Evolutionary conservation across 169 alveolate species (phyloP), one percentile per base, ranked within the genome.

Genomic region (Pseudocohnilembus persalinus): DNA sequence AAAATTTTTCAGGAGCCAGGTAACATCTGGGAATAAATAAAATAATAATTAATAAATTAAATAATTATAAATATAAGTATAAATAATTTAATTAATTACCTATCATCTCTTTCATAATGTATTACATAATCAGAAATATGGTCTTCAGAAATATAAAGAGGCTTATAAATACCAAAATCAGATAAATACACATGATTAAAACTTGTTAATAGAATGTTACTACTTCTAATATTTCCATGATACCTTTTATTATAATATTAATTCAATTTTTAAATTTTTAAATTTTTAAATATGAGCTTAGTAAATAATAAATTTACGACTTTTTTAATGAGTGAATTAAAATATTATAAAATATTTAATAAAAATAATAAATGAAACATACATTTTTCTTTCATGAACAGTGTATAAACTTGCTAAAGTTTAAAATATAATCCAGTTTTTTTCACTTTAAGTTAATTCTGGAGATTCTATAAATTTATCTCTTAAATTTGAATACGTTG

Each of bases 151-250:
- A 86, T 31, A 32, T n/a, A 81, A n/a, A 33, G 34, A 0, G 90
- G 90, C 31, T 86, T 86, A 75, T 86, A 86, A 28, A 63, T 74
- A 0, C 87, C 90, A 32, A 86, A 86, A 34, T 86, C 90, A 78
- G 87, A 30, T 0, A 86, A 24, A 24, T 79, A 64, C 1, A 75
- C 86, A 75, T 78, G 84, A 86, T 80, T 83, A 6, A 77, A 82
- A 15, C 77, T 74, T 0, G 90, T 86, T 6, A 86, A 31, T 26
- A 86, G 72, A 0, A 86, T 65, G 74, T 86, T 86, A 1, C 87
- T 79, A 6, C 82, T 35, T n/a, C 83, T 75, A 1, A 80, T 49
- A 16, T 80, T 68, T 31, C 90, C 90, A 86, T 80, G 90, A 63
- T 77, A 86, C 15, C 73, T 35, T 27, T 79, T 49, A 49, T 49